These are phyloP conservation scores for Boeremia lycopersici DNA, from an alignment of 2,329 filamentous ascomycete species.

Conservation along the genomic window DNA sequence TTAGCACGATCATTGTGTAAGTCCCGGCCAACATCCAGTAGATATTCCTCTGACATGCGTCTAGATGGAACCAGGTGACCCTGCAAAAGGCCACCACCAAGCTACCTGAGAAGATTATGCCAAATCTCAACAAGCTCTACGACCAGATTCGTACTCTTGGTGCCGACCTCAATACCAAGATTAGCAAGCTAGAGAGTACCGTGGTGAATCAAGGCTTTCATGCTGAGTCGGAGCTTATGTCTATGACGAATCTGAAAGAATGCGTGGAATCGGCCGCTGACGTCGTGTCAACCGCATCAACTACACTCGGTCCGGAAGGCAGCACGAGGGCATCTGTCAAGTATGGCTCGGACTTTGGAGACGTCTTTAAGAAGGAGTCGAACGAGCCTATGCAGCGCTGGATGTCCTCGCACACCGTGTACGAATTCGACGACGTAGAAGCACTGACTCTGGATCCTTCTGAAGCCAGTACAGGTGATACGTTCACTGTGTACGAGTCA, in stretches of 20 bases:
- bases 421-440: conserved; percentile 27
- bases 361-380: conserved; percentile 22
- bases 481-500: conserved; percentile 18
- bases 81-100: conserved; percentile 27
- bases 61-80: conserved; percentile 31
- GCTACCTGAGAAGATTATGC: conserved; percentile 27
- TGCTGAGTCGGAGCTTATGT: conserved; percentile 19
- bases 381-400: conserved; percentile 29
- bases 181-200: conserved; percentile 21
- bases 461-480: conserved; percentile 18
- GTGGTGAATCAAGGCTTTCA: conserved; percentile 16
- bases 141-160: conserved; percentile 29
- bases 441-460: conserved; percentile 14
- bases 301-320: conserved; percentile 23
- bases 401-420: conserved; percentile 28
- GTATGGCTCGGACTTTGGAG: conserved; percentile 31
- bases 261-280: conserved; percentile 31
- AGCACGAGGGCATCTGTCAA: conserved; percentile 19
- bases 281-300: conserved; percentile 31
- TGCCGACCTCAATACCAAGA: conserved; percentile 24
- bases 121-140: conserved; percentile 31
- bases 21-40: neutral
- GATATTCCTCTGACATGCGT: neutral
- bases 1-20: conserved; percentile 33
- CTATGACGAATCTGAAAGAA: conserved; percentile 29